phyloP scores from a whole-genome alignment of 306 rosid species.

The Casuarina glauca region DNA sequence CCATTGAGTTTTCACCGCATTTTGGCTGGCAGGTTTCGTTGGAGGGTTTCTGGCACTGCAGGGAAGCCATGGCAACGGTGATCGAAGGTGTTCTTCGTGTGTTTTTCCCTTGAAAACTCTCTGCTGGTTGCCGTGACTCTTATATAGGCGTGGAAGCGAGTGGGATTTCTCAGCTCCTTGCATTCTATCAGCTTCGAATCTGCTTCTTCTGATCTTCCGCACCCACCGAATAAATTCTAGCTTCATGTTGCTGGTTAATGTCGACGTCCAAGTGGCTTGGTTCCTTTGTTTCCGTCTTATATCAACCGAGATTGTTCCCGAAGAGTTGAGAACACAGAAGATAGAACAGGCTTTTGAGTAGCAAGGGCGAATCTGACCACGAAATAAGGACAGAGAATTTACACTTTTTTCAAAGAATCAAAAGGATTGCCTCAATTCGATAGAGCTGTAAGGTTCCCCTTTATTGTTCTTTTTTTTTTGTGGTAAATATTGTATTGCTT shows the following conservation, averaged over 20 bases:
- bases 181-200: constrained; percentile 15
- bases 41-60: constrained; percentile 23
- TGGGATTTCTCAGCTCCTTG: constrained; percentile 3
- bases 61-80: constrained; percentile 29
- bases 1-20: constrained; percentile 1
- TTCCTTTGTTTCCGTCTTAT: not conserved
- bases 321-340: not conserved
- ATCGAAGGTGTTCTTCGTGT: not conserved
- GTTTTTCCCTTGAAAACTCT: not conserved
- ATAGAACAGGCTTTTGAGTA: not conserved
- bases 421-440: too few relatives aligned
- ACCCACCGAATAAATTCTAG: constrained; percentile 42
- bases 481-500: too few relatives aligned
- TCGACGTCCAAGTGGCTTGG: not conserved
- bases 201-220: constrained; percentile 15
- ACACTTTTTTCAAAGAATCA: too few relatives aligned
- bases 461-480: too few relatives aligned
- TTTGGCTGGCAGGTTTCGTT: constrained; percentile 16
- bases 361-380: too few relatives aligned
- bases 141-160: constrained; percentile 4
- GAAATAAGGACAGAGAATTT: too few relatives aligned
- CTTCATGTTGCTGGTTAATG: not conserved
- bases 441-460: too few relatives aligned
- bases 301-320: not conserved
- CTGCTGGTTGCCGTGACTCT: not conserved